A percentile compares a stretch with the other conserved stretches of the same genome.
Conservation (phyloP, 2,329 filamentous ascomycete species). For the Botrytis pseudocinerea region DNA sequence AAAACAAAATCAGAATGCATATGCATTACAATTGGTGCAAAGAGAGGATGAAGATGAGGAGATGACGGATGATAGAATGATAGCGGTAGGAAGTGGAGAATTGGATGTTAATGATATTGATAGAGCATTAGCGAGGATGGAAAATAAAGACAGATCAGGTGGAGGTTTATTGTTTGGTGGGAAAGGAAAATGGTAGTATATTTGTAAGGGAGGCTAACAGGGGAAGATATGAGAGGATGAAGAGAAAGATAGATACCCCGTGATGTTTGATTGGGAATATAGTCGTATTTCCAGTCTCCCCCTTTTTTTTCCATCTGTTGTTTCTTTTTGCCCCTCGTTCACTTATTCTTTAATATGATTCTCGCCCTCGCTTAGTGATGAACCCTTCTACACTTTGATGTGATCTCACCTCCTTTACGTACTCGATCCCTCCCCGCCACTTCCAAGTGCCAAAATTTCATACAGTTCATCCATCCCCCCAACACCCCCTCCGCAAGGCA, state of each 20-base stretch:
- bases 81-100: constrained; percentile 27
- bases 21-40: constrained; percentile 31
- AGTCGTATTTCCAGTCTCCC: not conserved
- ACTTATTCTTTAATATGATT: not conserved
- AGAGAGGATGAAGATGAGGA: constrained; percentile 31
- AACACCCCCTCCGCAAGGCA: constrained; percentile 59
- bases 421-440: too few relatives aligned
- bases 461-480: not conserved
- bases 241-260: constrained; percentile 18
- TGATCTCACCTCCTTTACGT: too few relatives aligned
- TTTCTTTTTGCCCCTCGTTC: not conserved
- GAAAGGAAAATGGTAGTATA: constrained; percentile 48
- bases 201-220: constrained; percentile 25
- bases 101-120: constrained; percentile 68
- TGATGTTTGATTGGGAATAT: constrained; percentile 9
- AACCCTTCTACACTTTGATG: not conserved
- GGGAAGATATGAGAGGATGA: constrained; percentile 25
- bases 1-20: constrained; percentile 20
- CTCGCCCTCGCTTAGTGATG: not conserved
- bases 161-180: constrained; percentile 27
- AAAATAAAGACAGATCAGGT: constrained; percentile 38
- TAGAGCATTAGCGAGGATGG: constrained; percentile 57
- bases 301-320: not conserved
- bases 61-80: constrained; percentile 6
- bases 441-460: not conserved